phyloP scores from a whole-genome alignment of 2,329 filamentous ascomycete species.

The Chaetomium strumarium region DNA sequence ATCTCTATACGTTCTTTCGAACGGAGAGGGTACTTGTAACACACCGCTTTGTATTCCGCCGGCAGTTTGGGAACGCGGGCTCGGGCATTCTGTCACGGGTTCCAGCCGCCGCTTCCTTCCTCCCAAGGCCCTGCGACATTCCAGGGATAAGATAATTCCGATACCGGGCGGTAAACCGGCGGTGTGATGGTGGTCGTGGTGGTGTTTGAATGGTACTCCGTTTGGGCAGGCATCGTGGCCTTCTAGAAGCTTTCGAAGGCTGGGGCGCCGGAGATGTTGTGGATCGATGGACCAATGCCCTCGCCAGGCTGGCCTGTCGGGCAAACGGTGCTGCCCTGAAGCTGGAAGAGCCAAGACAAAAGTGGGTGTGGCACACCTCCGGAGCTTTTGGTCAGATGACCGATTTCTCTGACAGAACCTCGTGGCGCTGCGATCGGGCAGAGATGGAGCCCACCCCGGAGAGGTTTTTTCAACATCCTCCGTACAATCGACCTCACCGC shows the following conservation, averaged over 20 bases:
- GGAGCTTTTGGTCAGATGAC: conserved; percentile 15
- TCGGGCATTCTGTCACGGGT: no score
- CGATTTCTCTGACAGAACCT: conserved; percentile 13
- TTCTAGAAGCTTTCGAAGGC: conserved; percentile 17
- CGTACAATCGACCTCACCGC: not conserved
- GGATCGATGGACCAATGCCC: not conserved
- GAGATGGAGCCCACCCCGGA: not conserved
- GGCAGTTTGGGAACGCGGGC: not conserved
- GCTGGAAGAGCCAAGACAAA: not conserved
- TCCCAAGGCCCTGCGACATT: not conserved
- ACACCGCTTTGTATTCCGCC: not conserved
- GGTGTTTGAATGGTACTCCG: not conserved
- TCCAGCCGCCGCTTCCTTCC: no score
- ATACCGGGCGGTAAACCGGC: conserved; percentile 2
- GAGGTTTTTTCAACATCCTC: no score
- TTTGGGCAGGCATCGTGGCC: not conserved
- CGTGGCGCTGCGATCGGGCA: conserved; percentile 6
- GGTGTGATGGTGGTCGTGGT: conserved; percentile 12
- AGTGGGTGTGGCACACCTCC: not conserved
- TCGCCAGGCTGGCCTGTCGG: not conserved
- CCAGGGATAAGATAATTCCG: not conserved
- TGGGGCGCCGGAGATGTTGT: conserved; percentile 1
- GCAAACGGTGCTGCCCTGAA: conserved; percentile 1
- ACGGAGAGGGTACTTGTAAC: no score
- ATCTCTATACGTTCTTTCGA: not conserved